Evolutionary conservation across 2,329 filamentous ascomycete species (phyloP).

Genomic region (Fusarium sp.): DNA sequence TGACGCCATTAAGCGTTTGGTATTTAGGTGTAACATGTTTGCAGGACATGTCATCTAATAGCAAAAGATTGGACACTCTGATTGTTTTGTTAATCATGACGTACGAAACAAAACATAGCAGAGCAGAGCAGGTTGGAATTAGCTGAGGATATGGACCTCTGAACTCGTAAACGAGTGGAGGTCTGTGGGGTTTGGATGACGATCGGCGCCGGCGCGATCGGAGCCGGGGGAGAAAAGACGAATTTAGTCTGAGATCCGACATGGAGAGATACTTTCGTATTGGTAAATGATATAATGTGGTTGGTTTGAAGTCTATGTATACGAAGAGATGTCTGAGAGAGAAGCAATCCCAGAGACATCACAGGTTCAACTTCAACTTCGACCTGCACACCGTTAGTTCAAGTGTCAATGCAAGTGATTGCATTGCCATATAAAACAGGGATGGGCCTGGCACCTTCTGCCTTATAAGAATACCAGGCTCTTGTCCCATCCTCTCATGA

Average conservation of each 20-base stretch:
- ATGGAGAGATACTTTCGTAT: neutral
- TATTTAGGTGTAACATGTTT: neutral
- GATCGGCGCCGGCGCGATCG: slow-evolving; percentile 38
- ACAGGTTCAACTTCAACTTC: neutral
- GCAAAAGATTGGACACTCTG: neutral
- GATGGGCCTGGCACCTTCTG: slow-evolving; percentile 12
- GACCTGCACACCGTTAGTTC: slow-evolving; percentile 2
- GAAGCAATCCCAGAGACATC: neutral
- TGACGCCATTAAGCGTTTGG: slow-evolving; percentile 1
- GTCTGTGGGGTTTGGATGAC: slow-evolving; percentile 32
- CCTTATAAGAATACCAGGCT: neutral
- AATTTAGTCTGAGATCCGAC: slow-evolving; percentile 29
- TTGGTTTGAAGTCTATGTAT: neutral
- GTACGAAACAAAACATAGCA: slow-evolving; percentile 27
- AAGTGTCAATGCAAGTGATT: slow-evolving; percentile 4
- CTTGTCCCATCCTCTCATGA: neutral
- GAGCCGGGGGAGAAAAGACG: slow-evolving; percentile 27
- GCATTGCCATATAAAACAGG: neutral
- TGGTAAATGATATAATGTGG: neutral
- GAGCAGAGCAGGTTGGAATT: slow-evolving; percentile 6
- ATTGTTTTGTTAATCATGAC: slow-evolving; percentile 9
- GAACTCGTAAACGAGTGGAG: slow-evolving; percentile 16
- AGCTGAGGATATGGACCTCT: neutral
- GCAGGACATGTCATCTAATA: neutral
- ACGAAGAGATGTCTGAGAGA: neutral